Evolutionary conservation across 805 yeast species (phyloP).

Genomic region (Candida ponderosae): DNA sequence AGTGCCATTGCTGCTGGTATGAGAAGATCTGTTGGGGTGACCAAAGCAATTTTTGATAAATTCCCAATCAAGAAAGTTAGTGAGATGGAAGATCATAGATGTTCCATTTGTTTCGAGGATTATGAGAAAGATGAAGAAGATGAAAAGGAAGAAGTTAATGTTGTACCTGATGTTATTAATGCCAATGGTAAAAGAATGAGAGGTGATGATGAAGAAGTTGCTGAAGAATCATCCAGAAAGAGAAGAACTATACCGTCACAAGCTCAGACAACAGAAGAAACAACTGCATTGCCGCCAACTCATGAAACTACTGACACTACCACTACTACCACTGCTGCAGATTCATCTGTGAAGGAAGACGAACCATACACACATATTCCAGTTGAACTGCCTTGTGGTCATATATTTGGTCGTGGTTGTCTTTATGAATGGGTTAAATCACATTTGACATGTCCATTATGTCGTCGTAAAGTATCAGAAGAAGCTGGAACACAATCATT

Average conservation of each 20-base stretch:
- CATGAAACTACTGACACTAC: neutral
- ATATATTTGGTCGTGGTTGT: conserved; percentile 82
- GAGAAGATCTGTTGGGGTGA: conserved; percentile 43
- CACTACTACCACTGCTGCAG: conserved; percentile 1
- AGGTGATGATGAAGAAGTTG: conserved; percentile 8
- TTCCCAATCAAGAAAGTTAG: conserved; percentile 31
- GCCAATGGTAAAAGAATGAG: conserved; percentile 7
- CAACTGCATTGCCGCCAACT: neutral
- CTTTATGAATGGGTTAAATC: conserved; percentile 73
- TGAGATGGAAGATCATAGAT: conserved; percentile 29
- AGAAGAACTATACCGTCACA: conserved; percentile 1
- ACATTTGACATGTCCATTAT: conserved; percentile 77
- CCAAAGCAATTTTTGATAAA: conserved; percentile 42
- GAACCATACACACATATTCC: conserved; percentile 49
- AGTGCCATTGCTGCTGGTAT: conserved; percentile 48
- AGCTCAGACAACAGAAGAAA: neutral
- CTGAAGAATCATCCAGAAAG: conserved; percentile 1
- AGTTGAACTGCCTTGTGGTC: conserved; percentile 75
- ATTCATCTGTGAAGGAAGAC: conserved; percentile 4
- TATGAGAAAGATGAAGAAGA: conserved; percentile 19
- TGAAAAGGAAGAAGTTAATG: conserved; percentile 2
- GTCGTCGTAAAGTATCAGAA: conserved; percentile 43
- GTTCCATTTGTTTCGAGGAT: conserved; percentile 62
- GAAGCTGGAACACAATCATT: conserved; percentile 2
- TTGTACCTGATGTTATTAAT: conserved; percentile 5